Evolutionary conservation across 176 grass and related monocot genomes (phyloP), one percentile per base, ranked within the genome.

Genomic region (Saccharum officinarum): DNA sequence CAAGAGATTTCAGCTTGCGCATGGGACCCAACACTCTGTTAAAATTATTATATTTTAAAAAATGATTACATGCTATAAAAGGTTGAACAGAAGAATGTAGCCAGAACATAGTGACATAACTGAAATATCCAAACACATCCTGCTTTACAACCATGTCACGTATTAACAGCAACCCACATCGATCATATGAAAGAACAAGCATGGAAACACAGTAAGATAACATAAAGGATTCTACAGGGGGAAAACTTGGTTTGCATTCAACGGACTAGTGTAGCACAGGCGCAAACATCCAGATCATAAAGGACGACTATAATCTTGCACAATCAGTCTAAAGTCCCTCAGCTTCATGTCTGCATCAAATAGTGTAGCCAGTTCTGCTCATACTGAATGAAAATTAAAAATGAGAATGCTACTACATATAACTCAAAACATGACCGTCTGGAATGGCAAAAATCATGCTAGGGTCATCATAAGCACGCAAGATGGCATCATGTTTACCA

Each of bases 1-100:
- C 76, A 96, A 78, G 97, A 92, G 73, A 99, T 88, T 88, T 96
- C 97, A 82, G 90, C 88, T 92, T 99, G 97, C 57, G 86, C 73
- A 72, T 88, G 87, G 47, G 97, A 96, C n/a, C 97, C 92, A 88
- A 88, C 93, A 86, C 94, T 92, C 97, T 99, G 77, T 50, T 64
- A 75, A 63, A 59, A 90, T 80, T 55, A 83, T 50, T 50, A 38
- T 54, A 36, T 3, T 62, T 25, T 2, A 33, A 83, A 76, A 8
- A 80, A 86, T 15, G 44, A 76, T 64, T 77, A 67, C 72, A 23
- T 18, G 70, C 41, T 63, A 30, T 77, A 41, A 41, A 38, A 80
- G 63, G 5, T 84, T 71, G 10, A 71, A 61, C 59, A 88, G 62
- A 81, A 76, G 17, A 45, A 64, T 28, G 73, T 40, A 67, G 17